Evolutionary conservation across 306 rosid species (phyloP), one percentile per base, ranked within the genome.

Genomic region (Begonia loranthoides): DNA sequence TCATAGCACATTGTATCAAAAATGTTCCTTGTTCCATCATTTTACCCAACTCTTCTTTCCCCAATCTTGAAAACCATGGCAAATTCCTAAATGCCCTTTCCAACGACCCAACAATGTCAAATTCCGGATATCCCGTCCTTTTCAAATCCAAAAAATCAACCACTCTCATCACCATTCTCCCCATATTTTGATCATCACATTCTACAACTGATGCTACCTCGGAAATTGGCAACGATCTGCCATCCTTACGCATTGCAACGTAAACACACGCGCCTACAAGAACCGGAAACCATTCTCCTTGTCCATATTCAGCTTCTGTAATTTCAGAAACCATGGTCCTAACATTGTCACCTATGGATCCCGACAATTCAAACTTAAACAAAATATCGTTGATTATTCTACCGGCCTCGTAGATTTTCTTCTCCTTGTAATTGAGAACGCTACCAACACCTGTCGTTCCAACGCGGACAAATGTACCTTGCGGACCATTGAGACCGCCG

Each of bases 241-340:
- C 68, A 17, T 71, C 79, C 36, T 49, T 71, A 10, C 94, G 72
- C 94, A 80, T 87, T 3, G 65, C 69, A 1, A 83, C 75, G 48
- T 83, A 83, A 34, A 78, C 70, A 45, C 90, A 80, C 4, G 90
- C 94, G 6, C 87, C 94, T 13, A 80, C 64, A 45, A 87, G 61
- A 15, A 87, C 64, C 1, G 56, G 55, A 56, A 87, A 73, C 96
- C 90, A 87, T 19, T 61, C 41, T 5, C 96, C 96, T 59, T 52
- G 60, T 7, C 94, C 90, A 49, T 61, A 80, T 61, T 83, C 96
- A 11, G 72, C 80, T 12, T 78, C 76, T 0, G 94, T 87, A 19
- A 87, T 71, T 9, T 16, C 12, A 38, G 73, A 64, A 2, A 74
- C 65, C 83, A 80, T 80, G 9, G 52, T 10, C 52, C 51, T 74